Percentiles rank a stretch among this genome's conserved stretches.
phyloP scores from a whole-genome alignment of 192 early-diverging fungal genomes.

The Thamnidium elegans region DNA sequence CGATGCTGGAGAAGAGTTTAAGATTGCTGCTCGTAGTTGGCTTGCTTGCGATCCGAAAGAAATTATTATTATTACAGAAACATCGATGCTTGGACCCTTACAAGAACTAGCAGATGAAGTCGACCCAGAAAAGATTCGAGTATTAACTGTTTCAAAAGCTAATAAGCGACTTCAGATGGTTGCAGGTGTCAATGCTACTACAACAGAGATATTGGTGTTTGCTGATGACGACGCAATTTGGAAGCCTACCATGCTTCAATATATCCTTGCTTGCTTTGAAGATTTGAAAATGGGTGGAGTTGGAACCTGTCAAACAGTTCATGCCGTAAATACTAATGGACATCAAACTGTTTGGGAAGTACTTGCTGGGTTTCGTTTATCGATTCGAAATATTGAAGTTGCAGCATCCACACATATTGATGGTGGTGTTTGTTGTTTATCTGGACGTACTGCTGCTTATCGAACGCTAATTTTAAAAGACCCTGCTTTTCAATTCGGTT shows the following conservation, averaged over 20 bases:
- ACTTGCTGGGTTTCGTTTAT: constrained; percentile 53
- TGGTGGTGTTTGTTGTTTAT: constrained; percentile 61
- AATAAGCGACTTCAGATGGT: constrained; percentile 62
- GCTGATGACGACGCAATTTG: constrained; percentile 61
- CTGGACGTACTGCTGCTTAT: constrained; percentile 60
- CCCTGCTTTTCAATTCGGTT: constrained; percentile 55
- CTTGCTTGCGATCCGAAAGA: constrained; percentile 49
- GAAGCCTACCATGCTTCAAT: constrained; percentile 51
- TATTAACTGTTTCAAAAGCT: constrained; percentile 43
- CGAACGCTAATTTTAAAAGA: constrained; percentile 58
- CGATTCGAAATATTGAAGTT: constrained; percentile 61
- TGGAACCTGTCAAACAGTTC: constrained; percentile 53
- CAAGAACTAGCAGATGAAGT: constrained; percentile 46
- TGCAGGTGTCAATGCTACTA: constrained; percentile 50
- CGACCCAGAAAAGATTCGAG: constrained; percentile 43
- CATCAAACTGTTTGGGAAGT: constrained; percentile 60
- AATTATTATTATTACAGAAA: constrained; percentile 56
- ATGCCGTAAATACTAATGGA: constrained; percentile 39
- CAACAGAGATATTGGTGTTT: constrained; percentile 53
- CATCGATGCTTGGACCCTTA: constrained; percentile 36
- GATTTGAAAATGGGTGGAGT: constrained; percentile 57
- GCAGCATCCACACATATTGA: constrained; percentile 62
- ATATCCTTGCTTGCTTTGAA: constrained; percentile 60
- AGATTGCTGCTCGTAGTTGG: constrained; percentile 53
- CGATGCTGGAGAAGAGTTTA: constrained; percentile 61